These are phyloP conservation scores for Fusarium euwallaceae DNA, from an alignment of 2,329 filamentous ascomycete species.

Conservation along the genomic window DNA sequence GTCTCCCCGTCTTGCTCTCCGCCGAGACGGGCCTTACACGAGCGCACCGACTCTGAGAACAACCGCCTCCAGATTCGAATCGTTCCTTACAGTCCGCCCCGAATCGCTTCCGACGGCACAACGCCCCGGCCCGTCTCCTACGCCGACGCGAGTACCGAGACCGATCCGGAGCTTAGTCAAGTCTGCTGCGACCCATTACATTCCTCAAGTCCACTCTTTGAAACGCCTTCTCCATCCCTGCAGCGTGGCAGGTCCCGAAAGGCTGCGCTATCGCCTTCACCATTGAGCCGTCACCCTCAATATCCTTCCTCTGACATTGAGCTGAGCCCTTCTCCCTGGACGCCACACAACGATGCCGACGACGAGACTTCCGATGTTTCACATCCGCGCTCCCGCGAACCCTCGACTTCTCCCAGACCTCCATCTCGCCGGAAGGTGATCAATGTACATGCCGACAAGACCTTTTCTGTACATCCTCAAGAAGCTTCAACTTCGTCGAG, in stretches of 20 bases:
- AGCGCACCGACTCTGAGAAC: constrained; percentile 47
- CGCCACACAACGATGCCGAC: constrained; percentile 35
- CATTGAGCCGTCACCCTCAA: constrained; percentile 33
- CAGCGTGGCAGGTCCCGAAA: constrained; percentile 36
- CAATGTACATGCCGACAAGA: constrained; percentile 68
- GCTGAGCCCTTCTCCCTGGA: constrained; percentile 37
- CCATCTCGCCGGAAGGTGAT: constrained; percentile 57
- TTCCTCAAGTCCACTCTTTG: constrained; percentile 40
- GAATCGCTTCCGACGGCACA: constrained; percentile 51
- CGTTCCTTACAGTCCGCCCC: constrained; percentile 56
- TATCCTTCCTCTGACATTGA: constrained; percentile 36
- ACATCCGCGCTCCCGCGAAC: constrained; percentile 35
- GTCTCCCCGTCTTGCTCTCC: constrained; percentile 48
- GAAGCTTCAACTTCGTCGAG: constrained; percentile 46
- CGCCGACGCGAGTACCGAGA: constrained; percentile 41
- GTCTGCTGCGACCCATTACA: constrained; percentile 32
- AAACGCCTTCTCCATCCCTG: constrained; percentile 43
- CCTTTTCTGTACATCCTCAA: constrained; percentile 65
- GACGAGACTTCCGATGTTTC: constrained; percentile 34
- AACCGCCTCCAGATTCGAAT: constrained; percentile 53
- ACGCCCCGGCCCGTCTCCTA: constrained; percentile 45
- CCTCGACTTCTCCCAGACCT: constrained; percentile 45
- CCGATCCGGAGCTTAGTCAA: constrained; percentile 34
- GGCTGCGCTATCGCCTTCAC: constrained; percentile 32
- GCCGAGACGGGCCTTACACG: constrained; percentile 47